Percentiles rank a stretch among this genome's conserved stretches.
These are phyloP conservation scores for Pleurozium schreberi DNA, from an alignment of 225 moss, liverwort and hornwort species.

Conservation along the genomic window DNA sequence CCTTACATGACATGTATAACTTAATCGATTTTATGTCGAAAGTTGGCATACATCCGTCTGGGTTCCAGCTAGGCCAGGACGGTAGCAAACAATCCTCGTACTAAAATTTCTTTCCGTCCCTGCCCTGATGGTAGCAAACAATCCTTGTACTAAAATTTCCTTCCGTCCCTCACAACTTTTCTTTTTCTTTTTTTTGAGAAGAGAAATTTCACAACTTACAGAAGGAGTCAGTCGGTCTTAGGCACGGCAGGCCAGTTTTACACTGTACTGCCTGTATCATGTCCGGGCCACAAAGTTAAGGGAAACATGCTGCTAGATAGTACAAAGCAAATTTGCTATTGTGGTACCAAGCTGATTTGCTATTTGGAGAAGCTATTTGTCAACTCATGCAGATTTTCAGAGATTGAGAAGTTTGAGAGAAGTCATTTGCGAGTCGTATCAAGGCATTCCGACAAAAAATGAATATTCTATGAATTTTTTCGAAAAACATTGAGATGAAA, in stretches of 20 bases:
- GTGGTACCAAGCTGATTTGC: background rate
- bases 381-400: background rate
- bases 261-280: background rate
- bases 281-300: background rate
- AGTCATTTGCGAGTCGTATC: background rate
- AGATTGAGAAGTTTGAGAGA: background rate
- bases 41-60: too few relatives aligned
- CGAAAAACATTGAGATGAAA: background rate
- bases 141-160: background rate
- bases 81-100: background rate
- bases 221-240: too few relatives aligned
- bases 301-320: background rate
- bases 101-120: too few relatives aligned
- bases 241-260: background rate
- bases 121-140: background rate
- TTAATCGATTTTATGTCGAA: background rate
- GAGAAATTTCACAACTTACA: background rate
- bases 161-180: too few relatives aligned
- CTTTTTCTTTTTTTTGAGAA: background rate
- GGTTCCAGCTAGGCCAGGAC: background rate
- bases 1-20: too few relatives aligned
- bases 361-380: background rate
- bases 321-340: background rate
- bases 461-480: background rate
- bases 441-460: background rate